A percentile compares a stretch with the other conserved stretches of the same genome.
Evolutionary conservation across 129 eudicot genomes (phyloP).

Genomic region (Tagetes erecta): DNA sequence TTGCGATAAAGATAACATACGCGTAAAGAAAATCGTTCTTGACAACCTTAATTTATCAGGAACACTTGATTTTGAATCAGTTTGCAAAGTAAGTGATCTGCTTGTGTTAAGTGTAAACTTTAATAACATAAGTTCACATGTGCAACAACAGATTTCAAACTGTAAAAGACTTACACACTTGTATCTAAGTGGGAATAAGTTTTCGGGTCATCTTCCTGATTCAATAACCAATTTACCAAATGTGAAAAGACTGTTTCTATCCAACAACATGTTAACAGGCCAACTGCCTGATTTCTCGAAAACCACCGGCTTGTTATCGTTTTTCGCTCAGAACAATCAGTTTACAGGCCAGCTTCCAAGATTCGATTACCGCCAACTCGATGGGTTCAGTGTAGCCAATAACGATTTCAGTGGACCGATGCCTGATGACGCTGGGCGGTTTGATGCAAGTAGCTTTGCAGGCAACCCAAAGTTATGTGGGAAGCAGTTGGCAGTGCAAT

Average conservation of each 20-base stretch:
- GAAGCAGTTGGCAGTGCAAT: slow-evolving; percentile 34
- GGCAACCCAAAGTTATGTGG: slow-evolving; percentile 67
- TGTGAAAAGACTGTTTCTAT: slow-evolving; percentile 52
- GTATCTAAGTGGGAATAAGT: slow-evolving; percentile 46
- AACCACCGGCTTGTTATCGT: slow-evolving; percentile 51
- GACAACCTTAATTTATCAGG: slow-evolving; percentile 51
- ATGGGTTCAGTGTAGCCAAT: slow-evolving; percentile 57
- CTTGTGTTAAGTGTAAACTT: slow-evolving; percentile 50
- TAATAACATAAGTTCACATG: slow-evolving; percentile 45
- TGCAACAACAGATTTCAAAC: slow-evolving; percentile 46
- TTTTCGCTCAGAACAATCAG: slow-evolving; percentile 50
- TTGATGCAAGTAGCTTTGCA: slow-evolving; percentile 40
- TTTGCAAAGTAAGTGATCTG: slow-evolving; percentile 47
- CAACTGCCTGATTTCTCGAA: slow-evolving; percentile 58
- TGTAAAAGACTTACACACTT: slow-evolving; percentile 56
- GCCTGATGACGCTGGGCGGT: slow-evolving; percentile 38
- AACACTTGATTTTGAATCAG: slow-evolving; percentile 39
- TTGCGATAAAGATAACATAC: slow-evolving; percentile 37
- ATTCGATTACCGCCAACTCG: slow-evolving; percentile 38
- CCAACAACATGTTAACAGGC: slow-evolving; percentile 49
- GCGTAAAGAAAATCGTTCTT: slow-evolving; percentile 55
- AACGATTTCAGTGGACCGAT: slow-evolving; percentile 47
- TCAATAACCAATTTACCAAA: slow-evolving; percentile 41
- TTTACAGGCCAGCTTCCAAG: slow-evolving; percentile 53
- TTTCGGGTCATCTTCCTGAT: slow-evolving; percentile 47